Evolutionary conservation across 306 rosid species (phyloP), one percentile per base, ranked within the genome.

Genomic region (Sechiopsis laciniata): DNA sequence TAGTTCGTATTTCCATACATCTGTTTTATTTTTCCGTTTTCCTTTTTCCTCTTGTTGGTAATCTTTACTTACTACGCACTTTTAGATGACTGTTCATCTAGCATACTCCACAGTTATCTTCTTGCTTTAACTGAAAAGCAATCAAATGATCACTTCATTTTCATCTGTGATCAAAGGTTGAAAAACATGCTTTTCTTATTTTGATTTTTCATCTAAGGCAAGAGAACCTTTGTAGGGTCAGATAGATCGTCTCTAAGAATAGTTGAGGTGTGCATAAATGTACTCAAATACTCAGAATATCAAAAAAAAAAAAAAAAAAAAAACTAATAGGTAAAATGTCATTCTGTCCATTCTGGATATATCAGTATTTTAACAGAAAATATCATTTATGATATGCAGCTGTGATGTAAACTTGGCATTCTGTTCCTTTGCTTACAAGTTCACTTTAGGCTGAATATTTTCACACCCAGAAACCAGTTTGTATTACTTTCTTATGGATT

Each of bases 401-500:
- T 24, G 26, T 58, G 64, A 58, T 57, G 14, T 56, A 20, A 20
- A 56, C 29, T 57, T 57, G 63, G 8, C 29, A 21, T 22, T 60
- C 19, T 60, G 17, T 22, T 59, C 35, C 64, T 13, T 10, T 14
- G 46, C 68, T 61, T 29, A 29, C 46, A 29, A 61, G 68, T 61
- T 12, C 22, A 61, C 13, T 29, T 35, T 62, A 16, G 22, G 69
- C 21, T 62, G 69, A 62, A 15, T 15, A 15, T 7, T 62, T 32
- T 62, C 48, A 12, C 42, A 61, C 69, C 69, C 50, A 62, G 51
- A 63, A 63, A 63, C 70, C 70, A 63, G 51, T 32, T 62, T 62
- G 14, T 62, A 32, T 0, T 5, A 0, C 3, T 8, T 64, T n/a
- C n/a, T 37, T 9, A 64, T 63, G 19, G 19, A 62, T 62, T 35